A percentile compares a stretch with the other conserved stretches of the same genome.
phyloP scores from a whole-genome alignment of 2,329 filamentous ascomycete species.

The Dactylellina leptospora region DNA sequence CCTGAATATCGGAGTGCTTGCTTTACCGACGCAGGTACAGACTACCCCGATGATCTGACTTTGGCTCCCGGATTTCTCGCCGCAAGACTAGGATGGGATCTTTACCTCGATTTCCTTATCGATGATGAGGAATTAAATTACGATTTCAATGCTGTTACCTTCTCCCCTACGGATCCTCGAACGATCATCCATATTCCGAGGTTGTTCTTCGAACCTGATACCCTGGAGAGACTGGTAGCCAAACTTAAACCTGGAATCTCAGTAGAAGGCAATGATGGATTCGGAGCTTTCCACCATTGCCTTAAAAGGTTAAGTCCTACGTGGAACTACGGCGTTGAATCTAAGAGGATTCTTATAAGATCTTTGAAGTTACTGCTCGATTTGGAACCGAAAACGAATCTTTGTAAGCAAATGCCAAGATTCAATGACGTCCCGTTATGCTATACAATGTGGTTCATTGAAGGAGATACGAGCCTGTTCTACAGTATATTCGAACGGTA shows the following conservation, averaged over 20 bases:
- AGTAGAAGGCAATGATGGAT: background rate
- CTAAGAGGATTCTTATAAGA: background rate
- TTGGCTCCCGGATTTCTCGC: conserved; percentile 9
- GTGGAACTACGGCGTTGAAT: background rate
- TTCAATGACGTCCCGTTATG: background rate
- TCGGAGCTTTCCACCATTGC: conserved; percentile 8
- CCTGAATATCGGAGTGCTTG: background rate
- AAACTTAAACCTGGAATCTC: background rate
- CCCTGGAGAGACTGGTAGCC: background rate
- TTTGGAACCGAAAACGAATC: conserved; percentile 9
- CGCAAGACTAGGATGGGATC: background rate
- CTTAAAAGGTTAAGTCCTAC: background rate
- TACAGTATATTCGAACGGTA: conserved; percentile 4
- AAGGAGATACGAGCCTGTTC: conserved; percentile 2
- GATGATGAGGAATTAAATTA: conserved; percentile 18
- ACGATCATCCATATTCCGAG: conserved; percentile 7
- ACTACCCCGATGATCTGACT: background rate
- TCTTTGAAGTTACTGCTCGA: background rate
- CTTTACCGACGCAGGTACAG: background rate
- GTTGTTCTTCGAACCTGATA: background rate
- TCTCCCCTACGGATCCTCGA: background rate
- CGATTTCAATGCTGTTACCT: conserved; percentile 5
- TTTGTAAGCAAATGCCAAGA: conserved; percentile 4
- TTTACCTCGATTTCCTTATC: conserved; percentile 34
- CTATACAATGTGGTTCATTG: conserved; percentile 4